phyloP scores from a whole-genome alignment of 805 yeast genomes.

The Candida sakaeoensis region DNA sequence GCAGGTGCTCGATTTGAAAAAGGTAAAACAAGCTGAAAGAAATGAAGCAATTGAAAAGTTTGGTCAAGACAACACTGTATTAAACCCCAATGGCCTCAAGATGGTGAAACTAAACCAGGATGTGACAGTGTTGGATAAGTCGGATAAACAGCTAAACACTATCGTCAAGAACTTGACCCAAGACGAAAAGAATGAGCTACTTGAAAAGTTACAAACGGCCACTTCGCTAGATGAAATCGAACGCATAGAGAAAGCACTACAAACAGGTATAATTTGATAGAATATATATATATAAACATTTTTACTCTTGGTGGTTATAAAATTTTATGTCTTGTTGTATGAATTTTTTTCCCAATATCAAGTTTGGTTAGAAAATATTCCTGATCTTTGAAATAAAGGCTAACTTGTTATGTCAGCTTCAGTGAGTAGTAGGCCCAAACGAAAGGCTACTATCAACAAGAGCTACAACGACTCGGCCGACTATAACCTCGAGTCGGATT shows the following conservation, averaged over 20 bases:
- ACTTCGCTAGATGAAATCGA: constrained; percentile 72
- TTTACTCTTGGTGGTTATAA: neutral
- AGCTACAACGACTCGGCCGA: constrained; percentile 31
- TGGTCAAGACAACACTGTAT: constrained; percentile 16
- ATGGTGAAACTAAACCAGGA: neutral
- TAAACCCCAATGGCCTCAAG: constrained; percentile 7
- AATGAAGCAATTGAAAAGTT: constrained; percentile 40
- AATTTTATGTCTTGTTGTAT: neutral
- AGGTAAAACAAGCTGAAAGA: constrained; percentile 56
- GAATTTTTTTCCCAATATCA: constrained; percentile 1
- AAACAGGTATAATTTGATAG: constrained; percentile 12
- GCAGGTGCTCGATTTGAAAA: constrained; percentile 62
- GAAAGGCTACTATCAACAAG: constrained; percentile 36
- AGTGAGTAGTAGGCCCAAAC: constrained; percentile 23
- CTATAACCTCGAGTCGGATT: constrained; percentile 6
- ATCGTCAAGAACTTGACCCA: constrained; percentile 47
- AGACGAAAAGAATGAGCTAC: constrained; percentile 49
- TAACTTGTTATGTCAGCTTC: neutral
- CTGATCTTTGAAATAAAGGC: neutral
- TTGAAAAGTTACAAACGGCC: constrained; percentile 56
- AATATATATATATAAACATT: no score
- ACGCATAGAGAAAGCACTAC: constrained; percentile 55
- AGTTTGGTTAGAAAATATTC: neutral
- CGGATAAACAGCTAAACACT: constrained; percentile 24
- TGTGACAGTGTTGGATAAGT: neutral